Evolutionary conservation across 2,329 filamentous ascomycete genomes (phyloP).

Genomic region (Epichloe elymi): DNA sequence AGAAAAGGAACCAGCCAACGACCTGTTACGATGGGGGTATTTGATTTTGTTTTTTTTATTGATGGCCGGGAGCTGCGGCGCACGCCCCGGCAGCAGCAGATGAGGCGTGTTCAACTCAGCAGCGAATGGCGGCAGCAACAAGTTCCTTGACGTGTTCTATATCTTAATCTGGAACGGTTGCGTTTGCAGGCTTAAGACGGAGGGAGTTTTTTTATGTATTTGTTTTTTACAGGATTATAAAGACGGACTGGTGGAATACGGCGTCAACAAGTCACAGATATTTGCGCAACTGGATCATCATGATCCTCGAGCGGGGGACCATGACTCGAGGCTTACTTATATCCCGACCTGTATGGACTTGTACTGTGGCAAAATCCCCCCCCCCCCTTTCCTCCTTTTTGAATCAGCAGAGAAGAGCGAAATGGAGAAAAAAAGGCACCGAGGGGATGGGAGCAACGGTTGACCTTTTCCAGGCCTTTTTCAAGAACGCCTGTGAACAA

Average conservation of each 20-base stretch:
- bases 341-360: background rate
- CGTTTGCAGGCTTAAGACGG: background rate
- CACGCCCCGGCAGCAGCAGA: background rate
- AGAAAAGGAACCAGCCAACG: conserved; percentile 3
- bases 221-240: background rate
- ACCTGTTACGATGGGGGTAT: conserved; percentile 2
- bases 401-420: conserved; percentile 1
- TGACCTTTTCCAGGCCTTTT: background rate
- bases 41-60: conserved; percentile 4
- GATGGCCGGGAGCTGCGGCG: background rate
- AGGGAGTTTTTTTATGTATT: background rate
- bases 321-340: background rate
- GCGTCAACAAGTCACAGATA: conserved; percentile 1
- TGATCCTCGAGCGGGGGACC: conserved; percentile 1
- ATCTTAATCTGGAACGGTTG: conserved; percentile 1
- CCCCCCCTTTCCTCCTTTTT: background rate
- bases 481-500: background rate
- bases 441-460: background rate
- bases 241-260: background rate
- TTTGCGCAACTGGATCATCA: background rate
- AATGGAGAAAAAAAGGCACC: background rate
- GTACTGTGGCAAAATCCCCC: background rate
- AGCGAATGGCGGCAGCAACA: background rate
- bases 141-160: conserved; percentile 3
- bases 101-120: background rate